phyloP scores from a whole-genome alignment of 768 basidiomycete species.

The Panaeolus cyanescens region DNA sequence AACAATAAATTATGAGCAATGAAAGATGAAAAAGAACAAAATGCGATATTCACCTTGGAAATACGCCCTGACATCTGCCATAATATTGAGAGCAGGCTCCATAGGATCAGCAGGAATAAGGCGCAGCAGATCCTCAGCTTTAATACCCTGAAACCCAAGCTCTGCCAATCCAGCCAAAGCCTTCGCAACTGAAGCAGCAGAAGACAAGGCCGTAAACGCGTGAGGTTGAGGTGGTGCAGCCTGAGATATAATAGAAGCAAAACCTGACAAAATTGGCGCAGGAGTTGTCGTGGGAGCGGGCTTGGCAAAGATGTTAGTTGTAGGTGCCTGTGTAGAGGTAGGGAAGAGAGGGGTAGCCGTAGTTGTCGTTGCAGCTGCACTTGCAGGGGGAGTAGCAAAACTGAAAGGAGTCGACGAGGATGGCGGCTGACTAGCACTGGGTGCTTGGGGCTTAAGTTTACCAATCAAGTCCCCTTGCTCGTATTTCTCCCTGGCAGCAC shows the following conservation, averaged over 20 bases:
- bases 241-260: background rate
- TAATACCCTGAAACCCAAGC: slow-evolving; percentile 39
- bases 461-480: slow-evolving; percentile 23
- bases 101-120: slow-evolving; percentile 51
- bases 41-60: slow-evolving; percentile 58
- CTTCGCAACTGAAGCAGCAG: slow-evolving; percentile 23
- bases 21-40: background rate
- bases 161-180: slow-evolving; percentile 36
- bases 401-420: background rate
- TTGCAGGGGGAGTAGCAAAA: background rate
- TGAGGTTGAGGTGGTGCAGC: background rate
- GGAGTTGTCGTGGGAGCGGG: too few relatives aligned
- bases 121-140: slow-evolving; percentile 46
- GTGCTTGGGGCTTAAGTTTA: background rate
- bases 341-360: background rate
- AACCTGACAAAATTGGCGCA: background rate
- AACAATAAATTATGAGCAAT: background rate
- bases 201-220: background rate
- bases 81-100: slow-evolving; percentile 61
- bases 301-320: too few relatives aligned
- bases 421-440: background rate
- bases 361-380: background rate
- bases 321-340: background rate
- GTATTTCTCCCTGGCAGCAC: slow-evolving; percentile 36
- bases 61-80: slow-evolving; percentile 73